These are phyloP conservation scores for Ambrosiella cleistominuta DNA, from an alignment of 2,329 filamentous ascomycete species.

Conservation along the genomic window DNA sequence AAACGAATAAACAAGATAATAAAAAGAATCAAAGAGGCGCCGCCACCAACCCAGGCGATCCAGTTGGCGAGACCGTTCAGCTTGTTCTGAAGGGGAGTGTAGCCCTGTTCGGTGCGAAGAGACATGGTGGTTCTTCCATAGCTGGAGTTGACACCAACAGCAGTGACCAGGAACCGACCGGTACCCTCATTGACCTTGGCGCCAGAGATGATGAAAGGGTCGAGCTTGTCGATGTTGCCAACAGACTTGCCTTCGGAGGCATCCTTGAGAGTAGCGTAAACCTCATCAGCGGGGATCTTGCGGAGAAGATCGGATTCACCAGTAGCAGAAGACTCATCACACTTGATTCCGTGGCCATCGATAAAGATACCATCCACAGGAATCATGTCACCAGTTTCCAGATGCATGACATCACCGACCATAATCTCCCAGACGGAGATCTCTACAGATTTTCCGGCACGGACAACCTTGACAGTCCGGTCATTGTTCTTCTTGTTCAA, in stretches of 20 bases:
- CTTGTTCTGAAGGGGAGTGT: constrained; percentile 38
- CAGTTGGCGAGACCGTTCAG: constrained; percentile 23
- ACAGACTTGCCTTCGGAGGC: constrained; percentile 24
- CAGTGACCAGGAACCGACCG: constrained; percentile 36
- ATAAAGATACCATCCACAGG: constrained; percentile 57
- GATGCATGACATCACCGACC: constrained; percentile 51
- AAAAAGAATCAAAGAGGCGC: constrained; percentile 56
- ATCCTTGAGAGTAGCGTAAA: constrained; percentile 31
- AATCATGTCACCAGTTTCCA: constrained; percentile 52
- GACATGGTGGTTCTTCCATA: constrained; percentile 40
- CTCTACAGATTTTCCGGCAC: constrained; percentile 45
- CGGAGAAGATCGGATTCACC: constrained; percentile 57
- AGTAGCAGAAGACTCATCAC: constrained; percentile 57
- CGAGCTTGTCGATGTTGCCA: constrained; percentile 22
- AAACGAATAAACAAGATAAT: constrained; percentile 66
- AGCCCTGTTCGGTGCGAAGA: constrained; percentile 31
- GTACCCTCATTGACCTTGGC: constrained; percentile 35
- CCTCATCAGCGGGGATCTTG: constrained; percentile 43
- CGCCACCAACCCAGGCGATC: constrained; percentile 33
- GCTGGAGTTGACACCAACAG: constrained; percentile 36
- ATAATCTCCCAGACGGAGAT: constrained; percentile 49
- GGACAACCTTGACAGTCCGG: constrained; percentile 46
- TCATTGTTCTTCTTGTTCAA: constrained; percentile 46
- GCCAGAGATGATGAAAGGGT: constrained; percentile 47
- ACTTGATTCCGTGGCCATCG: constrained; percentile 34